Conservation (phyloP, 176 grass and related monocot genomes). For the Dactylis glomerata region DNA sequence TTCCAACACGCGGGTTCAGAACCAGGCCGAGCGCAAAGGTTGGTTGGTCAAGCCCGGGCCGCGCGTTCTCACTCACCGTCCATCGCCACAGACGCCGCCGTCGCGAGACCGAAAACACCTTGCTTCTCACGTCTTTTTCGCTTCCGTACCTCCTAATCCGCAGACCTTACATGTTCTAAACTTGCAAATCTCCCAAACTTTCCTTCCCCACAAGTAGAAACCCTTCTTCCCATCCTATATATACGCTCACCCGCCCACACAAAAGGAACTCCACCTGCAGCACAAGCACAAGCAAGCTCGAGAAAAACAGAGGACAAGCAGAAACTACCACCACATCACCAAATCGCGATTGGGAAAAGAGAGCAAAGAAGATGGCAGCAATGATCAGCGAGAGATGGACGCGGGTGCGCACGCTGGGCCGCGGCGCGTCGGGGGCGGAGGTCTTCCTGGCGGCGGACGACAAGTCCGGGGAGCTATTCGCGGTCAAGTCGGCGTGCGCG, state of each 20-base stretch:
- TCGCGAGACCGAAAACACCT: background rate
- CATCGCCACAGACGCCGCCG: background rate
- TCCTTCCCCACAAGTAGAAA: background rate
- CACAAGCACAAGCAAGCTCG: background rate
- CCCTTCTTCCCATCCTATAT: background rate
- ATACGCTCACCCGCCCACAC: background rate
- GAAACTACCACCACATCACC: background rate
- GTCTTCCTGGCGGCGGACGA: slow-evolving; percentile 48
- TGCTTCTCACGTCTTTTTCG: slow-evolving; percentile 26
- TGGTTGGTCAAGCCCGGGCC: background rate
- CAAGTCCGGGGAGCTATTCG: slow-evolving; percentile 38
- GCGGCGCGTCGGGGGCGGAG: slow-evolving; percentile 52
- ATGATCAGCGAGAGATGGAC: slow-evolving; percentile 19
- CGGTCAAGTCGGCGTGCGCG: slow-evolving; percentile 45
- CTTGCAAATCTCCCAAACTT: slow-evolving; percentile 18
- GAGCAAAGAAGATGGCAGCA: background rate
- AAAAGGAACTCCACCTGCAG: background rate
- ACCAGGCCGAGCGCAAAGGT: background rate
- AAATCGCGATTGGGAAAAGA: background rate
- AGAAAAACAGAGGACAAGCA: background rate
- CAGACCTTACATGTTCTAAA: slow-evolving; percentile 32
- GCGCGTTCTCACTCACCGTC: background rate
- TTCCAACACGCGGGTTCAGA: too few species aligned
- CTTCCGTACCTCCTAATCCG: background rate
- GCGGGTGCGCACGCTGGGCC: slow-evolving; percentile 47